phyloP scores from a whole-genome alignment of 2,329 filamentous ascomycete genomes.

The Diplodia intermedia region DNA sequence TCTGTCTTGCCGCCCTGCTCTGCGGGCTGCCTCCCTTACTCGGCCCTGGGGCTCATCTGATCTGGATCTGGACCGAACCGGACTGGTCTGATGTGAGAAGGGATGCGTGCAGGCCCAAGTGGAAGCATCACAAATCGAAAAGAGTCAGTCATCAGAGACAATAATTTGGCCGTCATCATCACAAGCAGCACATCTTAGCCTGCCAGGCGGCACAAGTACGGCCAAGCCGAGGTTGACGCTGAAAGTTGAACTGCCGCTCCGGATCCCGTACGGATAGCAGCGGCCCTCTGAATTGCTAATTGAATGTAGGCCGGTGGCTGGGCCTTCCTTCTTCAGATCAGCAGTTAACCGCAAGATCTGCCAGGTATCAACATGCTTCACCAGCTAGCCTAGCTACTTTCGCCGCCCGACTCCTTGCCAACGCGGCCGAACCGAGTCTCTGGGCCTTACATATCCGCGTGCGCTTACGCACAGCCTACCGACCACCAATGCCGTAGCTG shows the following conservation, averaged over 20 bases:
- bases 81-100: conserved; percentile 24
- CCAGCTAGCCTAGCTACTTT: conserved; percentile 9
- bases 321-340: conserved; percentile 19
- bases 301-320: not conserved
- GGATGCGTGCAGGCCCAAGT: conserved; percentile 7
- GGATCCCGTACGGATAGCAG: conserved; percentile 3
- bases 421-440: conserved; percentile 23
- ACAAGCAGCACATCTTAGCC: not conserved
- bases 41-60: conserved; percentile 12
- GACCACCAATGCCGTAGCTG: conserved; percentile 7
- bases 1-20: not conserved
- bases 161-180: conserved; percentile 5
- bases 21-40: conserved; percentile 14
- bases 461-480: conserved; percentile 22
- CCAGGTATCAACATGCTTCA: conserved; percentile 17
- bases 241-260: not conserved
- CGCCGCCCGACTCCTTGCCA: conserved; percentile 9
- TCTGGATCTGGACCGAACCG: conserved; percentile 18
- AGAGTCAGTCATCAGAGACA: conserved; percentile 26
- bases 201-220: not conserved
- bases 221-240: not conserved
- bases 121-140: conserved; percentile 20
- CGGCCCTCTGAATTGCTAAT: not conserved
- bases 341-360: conserved; percentile 13
- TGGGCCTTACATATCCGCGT: conserved; percentile 30